These are phyloP conservation scores for Tylopilus sp. DNA, from an alignment of 1,284 basidiomycete species.

Conservation along the genomic window DNA sequence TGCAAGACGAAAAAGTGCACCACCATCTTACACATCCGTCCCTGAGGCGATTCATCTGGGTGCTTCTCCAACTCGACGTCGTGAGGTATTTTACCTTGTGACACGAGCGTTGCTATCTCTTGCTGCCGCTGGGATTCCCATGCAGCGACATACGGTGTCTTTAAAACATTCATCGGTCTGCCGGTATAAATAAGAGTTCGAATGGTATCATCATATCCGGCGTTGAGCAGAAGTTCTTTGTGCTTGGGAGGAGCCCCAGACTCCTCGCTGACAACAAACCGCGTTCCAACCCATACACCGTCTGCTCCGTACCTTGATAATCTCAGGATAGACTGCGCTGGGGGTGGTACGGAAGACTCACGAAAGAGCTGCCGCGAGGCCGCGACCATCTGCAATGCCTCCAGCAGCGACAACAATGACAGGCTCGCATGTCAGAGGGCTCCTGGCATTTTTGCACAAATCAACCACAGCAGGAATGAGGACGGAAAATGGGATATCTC, in stretches of 20 bases:
- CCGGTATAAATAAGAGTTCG: conserved; percentile 80
- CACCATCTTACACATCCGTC: conserved; percentile 51
- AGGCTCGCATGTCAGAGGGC: conserved; percentile 74
- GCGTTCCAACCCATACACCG: conserved; percentile 88
- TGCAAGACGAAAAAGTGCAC: not conserved
- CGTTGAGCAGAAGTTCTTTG: conserved; percentile 65
- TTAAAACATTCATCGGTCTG: conserved; percentile 78
- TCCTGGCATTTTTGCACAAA: conserved; percentile 57
- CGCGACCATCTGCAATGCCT: conserved; percentile 79
- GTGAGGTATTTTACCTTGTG: conserved; percentile 72
- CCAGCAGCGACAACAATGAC: conserved; percentile 80
- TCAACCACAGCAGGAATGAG: conserved; percentile 80
- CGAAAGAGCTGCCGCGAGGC: conserved; percentile 75
- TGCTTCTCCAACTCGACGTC: conserved; percentile 66
- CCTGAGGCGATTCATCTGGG: conserved; percentile 64
- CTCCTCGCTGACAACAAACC: conserved; percentile 83
- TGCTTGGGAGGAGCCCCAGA: conserved; percentile 79
- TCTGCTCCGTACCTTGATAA: conserved; percentile 63
- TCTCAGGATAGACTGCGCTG: not conserved
- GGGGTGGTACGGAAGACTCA: conserved; percentile 35
- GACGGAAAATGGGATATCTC: conserved; percentile 72
- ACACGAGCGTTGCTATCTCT: conserved; percentile 59
- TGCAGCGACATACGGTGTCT: conserved; percentile 70
- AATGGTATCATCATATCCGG: conserved; percentile 68
- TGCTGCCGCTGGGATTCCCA: conserved; percentile 60